These are phyloP conservation scores for Alternaria longipes DNA, from an alignment of 2,329 filamentous ascomycete species.

Conservation along the genomic window DNA sequence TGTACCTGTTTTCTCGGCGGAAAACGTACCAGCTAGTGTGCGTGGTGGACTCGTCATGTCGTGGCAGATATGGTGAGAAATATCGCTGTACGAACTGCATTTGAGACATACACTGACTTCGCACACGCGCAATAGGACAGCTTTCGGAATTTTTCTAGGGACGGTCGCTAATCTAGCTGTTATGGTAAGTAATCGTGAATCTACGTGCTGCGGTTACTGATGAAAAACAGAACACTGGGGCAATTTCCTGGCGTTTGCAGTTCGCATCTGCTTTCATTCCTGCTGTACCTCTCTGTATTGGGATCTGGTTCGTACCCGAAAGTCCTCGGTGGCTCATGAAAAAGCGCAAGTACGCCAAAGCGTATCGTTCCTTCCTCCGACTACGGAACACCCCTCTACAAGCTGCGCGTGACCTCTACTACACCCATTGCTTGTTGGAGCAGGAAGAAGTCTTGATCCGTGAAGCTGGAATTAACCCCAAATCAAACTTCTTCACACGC, in stretches of 20 bases:
- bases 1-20: slow-evolving; percentile 58
- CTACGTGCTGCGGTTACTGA: neutral
- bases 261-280: slow-evolving; percentile 53
- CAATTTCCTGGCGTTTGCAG: slow-evolving; percentile 52
- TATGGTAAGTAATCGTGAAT: slow-evolving; percentile 23
- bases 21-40: slow-evolving; percentile 59
- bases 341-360: slow-evolving; percentile 51
- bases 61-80: slow-evolving; percentile 53
- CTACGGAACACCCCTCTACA: slow-evolving; percentile 53
- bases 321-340: slow-evolving; percentile 54
- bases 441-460: slow-evolving; percentile 47
- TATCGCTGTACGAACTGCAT: no score
- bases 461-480: slow-evolving; percentile 44
- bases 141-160: slow-evolving; percentile 58
- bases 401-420: slow-evolving; percentile 56
- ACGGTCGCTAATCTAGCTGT: slow-evolving; percentile 54
- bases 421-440: slow-evolving; percentile 50
- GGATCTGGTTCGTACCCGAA: slow-evolving; percentile 55
- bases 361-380: slow-evolving; percentile 51
- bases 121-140: slow-evolving; percentile 27
- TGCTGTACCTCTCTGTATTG: slow-evolving; percentile 50
- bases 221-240: slow-evolving; percentile 38
- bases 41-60: slow-evolving; percentile 59
- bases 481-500: slow-evolving; percentile 52
- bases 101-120: no score